phyloP scores from a whole-genome alignment of 805 yeast species.

The Schizosaccharomyces octosporus region DNA sequence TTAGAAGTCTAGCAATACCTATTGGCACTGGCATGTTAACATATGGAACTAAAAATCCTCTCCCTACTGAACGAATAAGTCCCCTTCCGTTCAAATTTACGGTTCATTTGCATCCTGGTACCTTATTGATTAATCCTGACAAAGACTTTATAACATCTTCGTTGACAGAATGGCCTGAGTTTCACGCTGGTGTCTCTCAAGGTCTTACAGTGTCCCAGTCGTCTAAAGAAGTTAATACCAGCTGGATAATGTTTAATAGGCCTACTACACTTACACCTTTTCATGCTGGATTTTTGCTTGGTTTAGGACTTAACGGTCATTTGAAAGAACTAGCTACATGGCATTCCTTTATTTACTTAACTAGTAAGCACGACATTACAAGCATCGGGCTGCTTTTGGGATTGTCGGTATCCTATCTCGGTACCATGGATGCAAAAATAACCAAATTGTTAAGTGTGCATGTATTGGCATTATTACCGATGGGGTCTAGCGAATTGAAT shows the following conservation, averaged over 20 bases:
- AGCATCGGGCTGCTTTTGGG: slow-evolving; percentile 77
- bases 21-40: slow-evolving; percentile 57
- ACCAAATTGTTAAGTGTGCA: slow-evolving; percentile 85
- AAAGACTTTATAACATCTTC: slow-evolving; percentile 26
- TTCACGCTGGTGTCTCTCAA: slow-evolving; percentile 76
- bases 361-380: slow-evolving; percentile 64
- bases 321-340: slow-evolving; percentile 66
- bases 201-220: slow-evolving; percentile 54
- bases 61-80: slow-evolving; percentile 64
- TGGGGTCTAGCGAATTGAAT: slow-evolving; percentile 72
- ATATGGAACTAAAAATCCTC: slow-evolving; percentile 42
- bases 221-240: slow-evolving; percentile 50
- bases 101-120: slow-evolving; percentile 38
- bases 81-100: slow-evolving; percentile 52
- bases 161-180: slow-evolving; percentile 54
- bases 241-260: slow-evolving; percentile 76
- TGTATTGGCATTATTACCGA: slow-evolving; percentile 71
- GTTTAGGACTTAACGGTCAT: slow-evolving; percentile 81
- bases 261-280: slow-evolving; percentile 52
- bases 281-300: slow-evolving; percentile 86
- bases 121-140: slow-evolving; percentile 37
- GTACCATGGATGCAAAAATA: slow-evolving; percentile 63
- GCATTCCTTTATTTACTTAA: slow-evolving; percentile 82
- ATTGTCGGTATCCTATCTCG: slow-evolving; percentile 67
- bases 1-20: slow-evolving; percentile 52